These are phyloP conservation scores for Hirsutella rhossiliensis DNA, from an alignment of 2,329 filamentous ascomycete species.

Conservation along the genomic window DNA sequence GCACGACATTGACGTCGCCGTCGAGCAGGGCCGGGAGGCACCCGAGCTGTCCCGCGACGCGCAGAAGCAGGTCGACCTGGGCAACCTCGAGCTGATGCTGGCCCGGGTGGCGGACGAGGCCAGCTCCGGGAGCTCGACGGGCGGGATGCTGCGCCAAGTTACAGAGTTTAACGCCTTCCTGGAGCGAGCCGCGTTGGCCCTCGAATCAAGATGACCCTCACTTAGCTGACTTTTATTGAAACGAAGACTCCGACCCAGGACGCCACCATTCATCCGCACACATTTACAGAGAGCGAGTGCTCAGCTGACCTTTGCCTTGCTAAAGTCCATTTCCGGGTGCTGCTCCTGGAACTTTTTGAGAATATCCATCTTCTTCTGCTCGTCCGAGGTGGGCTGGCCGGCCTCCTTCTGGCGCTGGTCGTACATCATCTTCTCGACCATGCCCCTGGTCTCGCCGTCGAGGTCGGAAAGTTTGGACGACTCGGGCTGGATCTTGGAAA, in stretches of 20 bases:
- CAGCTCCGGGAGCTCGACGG: constrained; percentile 33
- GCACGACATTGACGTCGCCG: constrained; percentile 49
- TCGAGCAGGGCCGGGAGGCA: constrained; percentile 36
- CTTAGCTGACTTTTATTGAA: neutral
- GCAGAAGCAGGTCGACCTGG: constrained; percentile 36
- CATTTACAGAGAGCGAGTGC: neutral
- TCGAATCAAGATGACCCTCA: constrained; percentile 32
- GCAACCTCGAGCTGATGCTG: constrained; percentile 45
- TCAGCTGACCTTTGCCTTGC: constrained; percentile 53
- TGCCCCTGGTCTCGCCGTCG: constrained; percentile 84
- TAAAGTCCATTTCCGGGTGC: constrained; percentile 62
- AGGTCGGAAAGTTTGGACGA: constrained; percentile 84
- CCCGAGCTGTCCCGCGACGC: constrained; percentile 31
- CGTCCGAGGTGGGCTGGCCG: constrained; percentile 80
- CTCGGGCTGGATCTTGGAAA: constrained; percentile 88
- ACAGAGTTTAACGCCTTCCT: constrained; percentile 52
- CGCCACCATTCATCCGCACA: neutral
- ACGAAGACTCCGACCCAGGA: neutral
- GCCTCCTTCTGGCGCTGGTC: constrained; percentile 95
- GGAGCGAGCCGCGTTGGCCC: constrained; percentile 43
- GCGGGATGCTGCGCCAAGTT: constrained; percentile 43
- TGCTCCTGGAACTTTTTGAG: constrained; percentile 85
- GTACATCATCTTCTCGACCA: constrained; percentile 99
- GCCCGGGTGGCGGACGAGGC: constrained; percentile 42
- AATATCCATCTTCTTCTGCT: constrained; percentile 90